Evolutionary conservation across 441 rosid genomes (phyloP).

Genomic region (Euphorbia celastroides): DNA sequence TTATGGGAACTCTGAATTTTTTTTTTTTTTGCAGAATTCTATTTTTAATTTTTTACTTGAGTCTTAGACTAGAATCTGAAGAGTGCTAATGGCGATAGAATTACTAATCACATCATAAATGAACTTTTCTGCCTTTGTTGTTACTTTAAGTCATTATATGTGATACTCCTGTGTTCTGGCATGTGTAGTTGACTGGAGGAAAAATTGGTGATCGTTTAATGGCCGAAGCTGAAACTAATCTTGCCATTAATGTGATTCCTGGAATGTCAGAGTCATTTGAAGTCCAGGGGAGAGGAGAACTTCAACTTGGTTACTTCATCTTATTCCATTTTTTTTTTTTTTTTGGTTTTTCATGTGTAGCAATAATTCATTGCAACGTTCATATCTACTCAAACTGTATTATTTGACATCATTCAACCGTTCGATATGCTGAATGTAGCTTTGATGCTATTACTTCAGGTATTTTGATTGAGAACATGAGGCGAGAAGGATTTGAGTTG

Average conservation of each 20-base stretch:
- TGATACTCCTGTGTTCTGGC: background rate
- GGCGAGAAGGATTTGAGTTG: constrained; percentile 95
- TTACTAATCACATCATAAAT: background rate
- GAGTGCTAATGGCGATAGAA: background rate
- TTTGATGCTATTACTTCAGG: constrained; percentile 51
- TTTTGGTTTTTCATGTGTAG: background rate
- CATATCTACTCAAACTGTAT: too few relatives aligned
- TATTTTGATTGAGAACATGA: constrained; percentile 94
- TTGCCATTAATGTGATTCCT: constrained; percentile 57
- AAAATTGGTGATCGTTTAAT: constrained; percentile 74
- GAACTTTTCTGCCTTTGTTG: background rate
- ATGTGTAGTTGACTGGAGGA: constrained; percentile 75
- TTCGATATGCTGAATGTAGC: too few relatives aligned
- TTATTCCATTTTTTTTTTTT: background rate
- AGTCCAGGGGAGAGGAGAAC: constrained; percentile 98
- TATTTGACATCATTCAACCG: too few relatives aligned
- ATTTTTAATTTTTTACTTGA: background rate
- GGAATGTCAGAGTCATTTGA: constrained; percentile 80
- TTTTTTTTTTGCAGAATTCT: too few relatives aligned
- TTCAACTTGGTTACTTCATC: constrained; percentile 76
- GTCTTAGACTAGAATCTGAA: background rate
- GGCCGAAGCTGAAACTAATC: constrained; percentile 96
- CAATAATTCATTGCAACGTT: background rate
- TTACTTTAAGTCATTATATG: background rate
- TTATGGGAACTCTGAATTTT: too few relatives aligned